Conservation (phyloP, 371 early-diverging fungal genomes). For the Rhizopus arrhizus region DNA sequence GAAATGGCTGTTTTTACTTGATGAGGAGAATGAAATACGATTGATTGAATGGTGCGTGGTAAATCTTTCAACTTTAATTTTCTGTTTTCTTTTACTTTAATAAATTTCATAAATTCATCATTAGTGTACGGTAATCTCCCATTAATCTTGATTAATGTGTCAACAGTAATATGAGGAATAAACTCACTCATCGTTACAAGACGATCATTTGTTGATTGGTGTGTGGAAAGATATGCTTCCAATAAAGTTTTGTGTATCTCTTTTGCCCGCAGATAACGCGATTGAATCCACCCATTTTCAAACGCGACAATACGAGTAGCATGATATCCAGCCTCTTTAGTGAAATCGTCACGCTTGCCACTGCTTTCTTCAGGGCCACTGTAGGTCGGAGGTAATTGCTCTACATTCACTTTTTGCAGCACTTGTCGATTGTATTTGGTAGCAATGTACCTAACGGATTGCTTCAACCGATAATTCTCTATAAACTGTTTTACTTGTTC, state of each 20-base stretch:
- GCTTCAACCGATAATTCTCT: conserved; percentile 2
- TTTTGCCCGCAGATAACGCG: conserved; percentile 17
- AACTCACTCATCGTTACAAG: conserved; percentile 5
- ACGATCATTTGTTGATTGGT: background rate
- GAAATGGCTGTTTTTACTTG: background rate
- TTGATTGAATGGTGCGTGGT: conserved; percentile 12
- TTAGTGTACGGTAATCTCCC: conserved; percentile 13
- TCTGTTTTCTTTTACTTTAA: background rate
- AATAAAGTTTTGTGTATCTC: conserved; percentile 14
- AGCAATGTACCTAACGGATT: background rate
- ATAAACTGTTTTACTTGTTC: conserved; percentile 14
- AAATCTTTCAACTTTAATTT: conserved; percentile 1
- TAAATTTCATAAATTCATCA: background rate
- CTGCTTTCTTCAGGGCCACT: background rate
- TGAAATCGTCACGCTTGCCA: too few species aligned
- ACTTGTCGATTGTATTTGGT: background rate
- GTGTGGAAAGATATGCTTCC: background rate
- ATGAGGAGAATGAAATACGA: background rate
- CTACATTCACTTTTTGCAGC: conserved; percentile 6
- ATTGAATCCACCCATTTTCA: conserved; percentile 20
- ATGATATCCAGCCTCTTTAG: background rate
- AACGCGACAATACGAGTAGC: background rate
- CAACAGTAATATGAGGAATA: background rate
- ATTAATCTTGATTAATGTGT: conserved; percentile 3
- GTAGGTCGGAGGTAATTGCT: background rate